These are phyloP conservation scores for Papilionanthe hybrid DNA, from an alignment of 116 monocot genomes.

Conservation along the genomic window DNA sequence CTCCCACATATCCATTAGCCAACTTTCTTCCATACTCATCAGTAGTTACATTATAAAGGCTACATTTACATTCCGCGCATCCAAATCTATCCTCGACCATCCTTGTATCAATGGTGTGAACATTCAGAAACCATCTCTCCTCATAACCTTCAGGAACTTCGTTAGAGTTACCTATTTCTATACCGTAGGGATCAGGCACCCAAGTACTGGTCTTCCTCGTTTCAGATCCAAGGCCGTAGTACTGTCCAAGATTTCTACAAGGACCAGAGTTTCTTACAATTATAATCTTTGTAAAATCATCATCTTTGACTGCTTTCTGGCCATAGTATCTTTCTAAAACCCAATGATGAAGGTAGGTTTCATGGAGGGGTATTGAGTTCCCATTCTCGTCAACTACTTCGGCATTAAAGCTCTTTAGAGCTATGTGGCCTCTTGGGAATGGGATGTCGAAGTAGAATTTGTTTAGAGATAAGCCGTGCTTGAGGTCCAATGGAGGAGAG, in stretches of 20 bases:
- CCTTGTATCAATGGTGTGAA: constrained; percentile 84
- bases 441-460: constrained; percentile 40
- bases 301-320: constrained; percentile 4
- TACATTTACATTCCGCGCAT: constrained; percentile 81
- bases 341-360: constrained; percentile 93
- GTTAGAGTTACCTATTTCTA: constrained; percentile 56
- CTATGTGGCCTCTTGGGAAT: constrained; percentile 75
- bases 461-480: constrained; percentile 42
- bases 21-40: constrained; percentile 35
- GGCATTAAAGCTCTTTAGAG: constrained; percentile 62
- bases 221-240: constrained; percentile 83
- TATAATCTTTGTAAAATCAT: constrained; percentile 6
- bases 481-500: constrained; percentile 38
- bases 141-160: constrained; percentile 55
- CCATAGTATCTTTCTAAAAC: constrained; percentile 41
- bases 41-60: constrained; percentile 64
- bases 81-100: constrained; percentile 55
- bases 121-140: constrained; percentile 71
- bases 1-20: constrained; percentile 46
- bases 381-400: constrained; percentile 65
- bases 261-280: constrained; percentile 46
- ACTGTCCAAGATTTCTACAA: constrained; percentile 47
- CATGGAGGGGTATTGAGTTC: constrained; percentile 57
- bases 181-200: constrained; percentile 74
- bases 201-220: constrained; percentile 62